Evolutionary conservation across 2,329 filamentous ascomycete genomes (phyloP), one percentile per base, ranked within the genome.

Genomic region (Iodosphaeria phyllophila): DNA sequence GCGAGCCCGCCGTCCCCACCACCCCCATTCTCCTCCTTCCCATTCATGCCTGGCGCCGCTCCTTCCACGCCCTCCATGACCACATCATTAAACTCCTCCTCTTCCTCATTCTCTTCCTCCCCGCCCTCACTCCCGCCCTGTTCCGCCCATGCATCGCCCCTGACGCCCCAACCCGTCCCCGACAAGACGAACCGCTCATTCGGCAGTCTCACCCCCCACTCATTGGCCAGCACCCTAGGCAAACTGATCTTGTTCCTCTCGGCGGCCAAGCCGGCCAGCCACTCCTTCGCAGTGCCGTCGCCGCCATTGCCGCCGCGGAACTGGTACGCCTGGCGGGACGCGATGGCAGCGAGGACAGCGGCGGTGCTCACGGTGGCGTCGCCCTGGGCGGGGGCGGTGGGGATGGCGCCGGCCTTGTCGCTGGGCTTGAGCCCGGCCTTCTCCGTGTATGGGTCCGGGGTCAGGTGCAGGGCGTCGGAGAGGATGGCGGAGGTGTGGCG

Each of bases 401-500:
- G 58, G 4, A 52, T 55, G 8, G 58, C 61, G 30, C 61, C 62
- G 2, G 54, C 47, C 0, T 56, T 43, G 5, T 51, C 60, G 19
- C 56, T 58, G 3, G 64, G 58, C 33, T 58, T 57, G 5, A 55
- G 42, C 28, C 64, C 64, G 3, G 64, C 64, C 28, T 67, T 60
- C 5, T 58, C 51, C 12, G 65, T 57, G 51, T 78, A 76, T 6
- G 74, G 74, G 45, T 80, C 74, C 5, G 66, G 62, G 5, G 64
- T 60, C 14, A 79, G 63, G 40, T 77, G 72, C 10, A 79, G 51
- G 5, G 70, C 73, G 51, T 83, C 76, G 35, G 57, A 68, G 12
- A 84, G 66, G 18, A 84, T 60, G 29, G 66, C 63, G 2, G 69
- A 70, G 7, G 74, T 79, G 58, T 83, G 78, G 18, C 79, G 71